Conservation (phyloP, 2,329 filamentous ascomycete genomes). For the Dothistroma septosporum region DNA sequence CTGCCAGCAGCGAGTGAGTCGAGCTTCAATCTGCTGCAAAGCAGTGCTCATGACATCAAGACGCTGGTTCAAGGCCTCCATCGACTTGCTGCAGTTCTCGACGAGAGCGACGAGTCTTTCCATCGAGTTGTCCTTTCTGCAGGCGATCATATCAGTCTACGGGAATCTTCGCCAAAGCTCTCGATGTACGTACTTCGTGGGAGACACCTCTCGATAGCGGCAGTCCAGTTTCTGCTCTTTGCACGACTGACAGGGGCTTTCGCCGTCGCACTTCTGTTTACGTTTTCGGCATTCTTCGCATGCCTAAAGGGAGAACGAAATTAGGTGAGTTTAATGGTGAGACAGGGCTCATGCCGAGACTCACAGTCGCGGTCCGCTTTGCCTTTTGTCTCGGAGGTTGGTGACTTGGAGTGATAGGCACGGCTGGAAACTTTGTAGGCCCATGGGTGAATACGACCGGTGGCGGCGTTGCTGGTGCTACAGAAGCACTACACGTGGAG, state of each 20-base stretch:
- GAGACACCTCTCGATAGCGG: constrained; percentile 24
- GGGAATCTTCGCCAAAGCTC: neutral
- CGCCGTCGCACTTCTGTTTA: constrained; percentile 26
- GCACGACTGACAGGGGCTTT: constrained; percentile 22
- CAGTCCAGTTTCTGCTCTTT: constrained; percentile 26
- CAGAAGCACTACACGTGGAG: constrained; percentile 21
- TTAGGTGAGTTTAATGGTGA: neutral
- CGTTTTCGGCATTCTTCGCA: constrained; percentile 26
- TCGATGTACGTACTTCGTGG: constrained; percentile 20
- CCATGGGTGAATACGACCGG: constrained; percentile 8
- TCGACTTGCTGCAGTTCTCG: constrained; percentile 18
- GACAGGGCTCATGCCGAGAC: neutral
- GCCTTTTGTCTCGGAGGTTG: constrained; percentile 23
- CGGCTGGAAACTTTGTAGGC: constrained; percentile 21
- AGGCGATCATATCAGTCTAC: neutral
- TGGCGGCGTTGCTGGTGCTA: constrained; percentile 21
- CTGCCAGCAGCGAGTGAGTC: constrained; percentile 20
- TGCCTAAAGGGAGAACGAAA: constrained; percentile 10
- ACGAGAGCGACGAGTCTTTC: constrained; percentile 21
- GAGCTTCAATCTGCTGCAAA: constrained; percentile 17
- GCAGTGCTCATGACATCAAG: constrained; percentile 21
- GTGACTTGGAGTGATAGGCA: constrained; percentile 23
- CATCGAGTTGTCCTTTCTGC: constrained; percentile 24
- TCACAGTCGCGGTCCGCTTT: constrained; percentile 25
- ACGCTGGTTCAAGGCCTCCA: constrained; percentile 20